Conservation (phyloP, 441 rosid species). For the Jatropha multifida region DNA sequence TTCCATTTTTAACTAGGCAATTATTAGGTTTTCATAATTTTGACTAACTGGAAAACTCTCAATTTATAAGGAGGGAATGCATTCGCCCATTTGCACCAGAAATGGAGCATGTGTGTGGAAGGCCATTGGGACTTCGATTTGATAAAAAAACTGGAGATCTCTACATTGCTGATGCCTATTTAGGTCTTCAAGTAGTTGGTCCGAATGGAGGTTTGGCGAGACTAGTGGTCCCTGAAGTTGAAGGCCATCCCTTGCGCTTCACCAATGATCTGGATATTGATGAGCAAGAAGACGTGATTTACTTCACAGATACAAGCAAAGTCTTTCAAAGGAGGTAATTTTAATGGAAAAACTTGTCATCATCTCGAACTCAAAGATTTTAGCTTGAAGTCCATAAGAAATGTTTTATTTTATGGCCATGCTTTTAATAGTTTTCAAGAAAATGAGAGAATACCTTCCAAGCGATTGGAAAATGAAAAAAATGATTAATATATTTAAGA, state of each 20-base stretch:
- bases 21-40: neutral
- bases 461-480: too few species aligned
- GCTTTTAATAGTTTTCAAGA: neutral
- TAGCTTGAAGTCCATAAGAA: neutral
- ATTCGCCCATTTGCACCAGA: conserved; percentile 64
- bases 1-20: neutral
- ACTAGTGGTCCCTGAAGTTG: conserved; percentile 50
- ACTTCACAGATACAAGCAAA: conserved; percentile 74
- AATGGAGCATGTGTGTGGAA: conserved; percentile 75
- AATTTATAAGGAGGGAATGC: conserved; percentile 48
- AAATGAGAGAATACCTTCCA: neutral
- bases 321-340: conserved; percentile 59
- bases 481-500: too few species aligned
- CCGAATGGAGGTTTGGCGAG: conserved; percentile 67
- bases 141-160: conserved; percentile 62
- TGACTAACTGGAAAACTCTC: conserved; percentile 5
- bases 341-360: neutral
- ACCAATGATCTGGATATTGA: conserved; percentile 74
- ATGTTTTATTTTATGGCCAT: neutral
- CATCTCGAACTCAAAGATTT: neutral
- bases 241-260: conserved; percentile 53
- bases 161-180: conserved; percentile 77
- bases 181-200: conserved; percentile 61
- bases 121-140: conserved; percentile 67
- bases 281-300: conserved; percentile 50